Conservation (phyloP, 2,329 filamentous ascomycete species). For the Tolypocladium amazonense region DNA sequence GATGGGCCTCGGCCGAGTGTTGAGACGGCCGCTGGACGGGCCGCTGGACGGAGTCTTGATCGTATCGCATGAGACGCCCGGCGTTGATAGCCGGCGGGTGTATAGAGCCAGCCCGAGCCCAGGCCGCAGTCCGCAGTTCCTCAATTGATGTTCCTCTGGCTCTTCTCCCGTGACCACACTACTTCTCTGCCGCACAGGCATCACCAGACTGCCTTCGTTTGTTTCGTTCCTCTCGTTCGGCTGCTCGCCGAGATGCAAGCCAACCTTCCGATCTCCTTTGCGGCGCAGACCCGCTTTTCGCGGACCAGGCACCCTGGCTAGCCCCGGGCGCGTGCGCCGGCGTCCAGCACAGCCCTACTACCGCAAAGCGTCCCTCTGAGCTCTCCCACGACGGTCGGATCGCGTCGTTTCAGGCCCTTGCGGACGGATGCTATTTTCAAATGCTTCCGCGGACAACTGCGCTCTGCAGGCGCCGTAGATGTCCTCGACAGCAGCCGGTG, state of each 20-base stretch:
- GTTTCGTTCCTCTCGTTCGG: not conserved
- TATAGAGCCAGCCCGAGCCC: too few species aligned
- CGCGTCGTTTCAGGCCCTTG: conserved; percentile 1
- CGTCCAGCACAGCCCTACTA: not conserved
- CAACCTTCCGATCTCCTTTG: not conserved
- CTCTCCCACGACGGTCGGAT: not conserved
- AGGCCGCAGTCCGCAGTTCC: too few species aligned
- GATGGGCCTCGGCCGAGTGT: not conserved
- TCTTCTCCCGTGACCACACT: not conserved
- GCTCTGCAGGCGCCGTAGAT: not conserved
- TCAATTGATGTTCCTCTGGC: not conserved
- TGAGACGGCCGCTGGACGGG: too few species aligned
- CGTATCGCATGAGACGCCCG: not conserved
- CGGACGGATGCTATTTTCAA: not conserved
- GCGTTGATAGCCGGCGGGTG: not conserved
- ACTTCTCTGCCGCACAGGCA: too few species aligned
- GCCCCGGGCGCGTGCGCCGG: not conserved
- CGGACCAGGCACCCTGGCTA: not conserved
- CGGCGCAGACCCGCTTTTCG: not conserved
- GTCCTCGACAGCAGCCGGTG: not conserved
- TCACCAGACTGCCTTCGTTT: not conserved
- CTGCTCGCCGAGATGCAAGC: not conserved
- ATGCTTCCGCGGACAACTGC: not conserved
- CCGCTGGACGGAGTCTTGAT: too few species aligned
- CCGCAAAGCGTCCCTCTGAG: not conserved